phyloP scores from a whole-genome alignment of 192 early-diverging fungal species.

The Gaertneriomyces sp. region DNA sequence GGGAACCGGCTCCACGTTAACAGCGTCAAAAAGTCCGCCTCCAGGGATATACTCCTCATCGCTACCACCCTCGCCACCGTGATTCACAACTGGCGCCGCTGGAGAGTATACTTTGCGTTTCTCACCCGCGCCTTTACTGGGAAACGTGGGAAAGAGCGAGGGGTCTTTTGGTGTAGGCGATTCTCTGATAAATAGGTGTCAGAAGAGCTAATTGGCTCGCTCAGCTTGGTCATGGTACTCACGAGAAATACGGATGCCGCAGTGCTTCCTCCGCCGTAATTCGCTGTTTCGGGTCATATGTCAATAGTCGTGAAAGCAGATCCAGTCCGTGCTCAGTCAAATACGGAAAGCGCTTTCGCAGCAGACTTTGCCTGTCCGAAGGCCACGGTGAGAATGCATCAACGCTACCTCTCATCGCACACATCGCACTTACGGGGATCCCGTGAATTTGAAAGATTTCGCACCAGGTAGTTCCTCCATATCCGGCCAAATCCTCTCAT shows the following conservation, averaged over 20 bases:
- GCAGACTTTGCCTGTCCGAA: slow-evolving; percentile 29
- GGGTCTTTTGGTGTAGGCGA: slow-evolving; percentile 86
- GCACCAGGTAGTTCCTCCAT: slow-evolving; percentile 67
- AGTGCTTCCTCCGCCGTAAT: slow-evolving; percentile 91
- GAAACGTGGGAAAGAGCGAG: slow-evolving; percentile 91
- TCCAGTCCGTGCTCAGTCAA: slow-evolving; percentile 78
- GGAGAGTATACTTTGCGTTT: slow-evolving; percentile 31
- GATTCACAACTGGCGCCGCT: slow-evolving; percentile 21
- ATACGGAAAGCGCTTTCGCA: slow-evolving; percentile 44
- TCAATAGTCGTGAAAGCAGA: slow-evolving; percentile 69
- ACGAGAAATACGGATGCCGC: slow-evolving; percentile 72
- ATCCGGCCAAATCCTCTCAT: slow-evolving; percentile 77
- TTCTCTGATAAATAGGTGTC: slow-evolving; percentile 47
- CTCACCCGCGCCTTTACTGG: slow-evolving; percentile 43
- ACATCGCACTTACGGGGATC: slow-evolving; percentile 51
- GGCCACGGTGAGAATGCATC: not conserved
- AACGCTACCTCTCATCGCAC: not conserved
- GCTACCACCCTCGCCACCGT: slow-evolving; percentile 14
- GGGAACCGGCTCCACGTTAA: slow-evolving; percentile 11
- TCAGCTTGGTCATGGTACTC: slow-evolving; percentile 3
- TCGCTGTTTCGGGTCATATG: slow-evolving; percentile 77
- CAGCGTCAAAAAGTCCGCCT: slow-evolving; percentile 16
- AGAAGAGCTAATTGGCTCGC: not conserved
- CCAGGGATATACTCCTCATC: slow-evolving; percentile 8
- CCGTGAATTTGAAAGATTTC: slow-evolving; percentile 68